Evolutionary conservation across 75 land plant species (phyloP), one percentile per base, ranked within the genome.

Genomic region (Pinus tabuliformis): DNA sequence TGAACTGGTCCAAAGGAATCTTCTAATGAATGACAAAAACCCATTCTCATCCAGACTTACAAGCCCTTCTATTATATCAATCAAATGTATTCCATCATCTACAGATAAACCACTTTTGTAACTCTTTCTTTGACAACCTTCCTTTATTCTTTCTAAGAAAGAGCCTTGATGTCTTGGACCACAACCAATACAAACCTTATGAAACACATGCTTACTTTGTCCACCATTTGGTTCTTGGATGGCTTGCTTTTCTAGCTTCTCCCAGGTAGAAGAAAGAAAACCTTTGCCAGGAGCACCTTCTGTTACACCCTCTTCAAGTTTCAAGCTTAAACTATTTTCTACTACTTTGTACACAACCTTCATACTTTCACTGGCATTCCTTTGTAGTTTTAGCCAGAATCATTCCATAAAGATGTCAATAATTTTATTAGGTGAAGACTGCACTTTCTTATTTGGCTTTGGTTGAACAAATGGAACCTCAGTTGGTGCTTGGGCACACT

Each of bases 11-110:
- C 78, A 33, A 76, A 80, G 42, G 78, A 83, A 33, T 76, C 73
- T 68, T 80, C 83, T 72, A 79, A 59, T 58, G 84, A 77, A 52
- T 75, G 75, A 74, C 56, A 80, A 83, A 75, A 45, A 39, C 45
- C 74, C 84, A 37, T 58, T 81, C 66, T 82, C 8, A 61, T 83
- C 85, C 71, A 83, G 70, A 20, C 70, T 66, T 37, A n/a, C 45
- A 39, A 66, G 70, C 70, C 49, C 70, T 18, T 66, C n/a, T 2
- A 66, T n/a, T 6, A 66, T 66, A 17, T 66, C 49, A 66, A 33
- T 66, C 70, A 66, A 66, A 66, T 39, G n/a, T 6, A 39, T 45
- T 66, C 70, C 70, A 39, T 66, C 39, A 45, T 66, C 70, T 17
- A 0, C 42, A 37, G 39, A 66, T 20, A 39, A 66, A 49, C n/a